phyloP scores from a whole-genome alignment of 352 stramenopile species.

The Phytophthora pini region DNA sequence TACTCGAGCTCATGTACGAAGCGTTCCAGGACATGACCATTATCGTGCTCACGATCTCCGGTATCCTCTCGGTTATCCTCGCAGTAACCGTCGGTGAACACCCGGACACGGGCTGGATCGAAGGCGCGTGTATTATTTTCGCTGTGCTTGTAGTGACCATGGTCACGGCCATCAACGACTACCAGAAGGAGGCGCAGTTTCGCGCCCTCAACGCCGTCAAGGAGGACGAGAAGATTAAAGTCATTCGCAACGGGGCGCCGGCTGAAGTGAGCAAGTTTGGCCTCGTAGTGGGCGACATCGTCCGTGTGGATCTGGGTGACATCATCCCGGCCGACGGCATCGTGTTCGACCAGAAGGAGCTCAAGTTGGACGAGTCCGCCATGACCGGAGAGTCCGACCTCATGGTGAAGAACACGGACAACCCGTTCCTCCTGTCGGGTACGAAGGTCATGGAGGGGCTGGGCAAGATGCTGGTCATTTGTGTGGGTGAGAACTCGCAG shows the following conservation, averaged over 20 bases:
- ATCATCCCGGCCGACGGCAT: conserved; percentile 92
- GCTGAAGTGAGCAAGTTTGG: conserved; percentile 76
- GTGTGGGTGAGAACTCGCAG: conserved; percentile 93
- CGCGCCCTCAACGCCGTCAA: conserved; percentile 84
- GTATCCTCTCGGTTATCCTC: conserved; percentile 64
- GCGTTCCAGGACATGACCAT: conserved; percentile 88
- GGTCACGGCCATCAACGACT: conserved; percentile 93
- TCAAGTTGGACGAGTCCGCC: conserved; percentile 92
- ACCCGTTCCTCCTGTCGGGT: conserved; percentile 94
- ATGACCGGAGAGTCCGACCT: conserved; percentile 94
- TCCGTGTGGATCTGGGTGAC: conserved; percentile 86
- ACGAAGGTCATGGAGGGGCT: conserved; percentile 95
- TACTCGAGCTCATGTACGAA: conserved; percentile 89
- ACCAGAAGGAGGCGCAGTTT: conserved; percentile 93
- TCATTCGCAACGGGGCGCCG: conserved; percentile 72
- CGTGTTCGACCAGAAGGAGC: conserved; percentile 87
- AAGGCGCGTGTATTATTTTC: conserved; percentile 92
- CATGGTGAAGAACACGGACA: conserved; percentile 82
- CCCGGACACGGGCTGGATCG: conserved; percentile 82
- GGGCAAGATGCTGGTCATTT: conserved; percentile 93
- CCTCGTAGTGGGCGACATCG: conserved; percentile 90
- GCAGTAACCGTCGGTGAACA: conserved; percentile 62
- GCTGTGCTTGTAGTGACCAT: conserved; percentile 91
- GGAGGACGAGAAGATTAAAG: conserved; percentile 87
- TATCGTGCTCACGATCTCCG: conserved; percentile 64